Evolutionary conservation across 2,329 filamentous ascomycete genomes (phyloP), one percentile per base, ranked within the genome.

Genomic region (Verticillium dahliae): DNA sequence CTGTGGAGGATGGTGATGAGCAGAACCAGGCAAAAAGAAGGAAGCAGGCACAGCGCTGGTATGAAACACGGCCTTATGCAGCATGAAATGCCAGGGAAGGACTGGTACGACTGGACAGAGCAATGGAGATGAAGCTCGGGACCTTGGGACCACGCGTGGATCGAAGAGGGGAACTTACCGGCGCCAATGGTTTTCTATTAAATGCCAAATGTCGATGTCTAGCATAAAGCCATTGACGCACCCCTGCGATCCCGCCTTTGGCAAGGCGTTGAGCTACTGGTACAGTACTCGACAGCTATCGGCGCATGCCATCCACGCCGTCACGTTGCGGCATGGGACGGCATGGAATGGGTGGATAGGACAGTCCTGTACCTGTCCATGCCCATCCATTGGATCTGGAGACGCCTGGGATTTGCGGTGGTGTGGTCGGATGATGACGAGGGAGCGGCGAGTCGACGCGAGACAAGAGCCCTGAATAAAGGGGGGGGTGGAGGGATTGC

Each of bases 11-110:
- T 7, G 22, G n/a, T 22, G 27, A 27, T 27, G 27, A 37, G 35
- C 45, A 50, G 45, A 22, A 50, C 15, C 18, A 50, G 55, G 57
- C 27, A 59, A 60, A 61, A 39, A 22, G 58, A 60, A 62, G 62
- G 56, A 58, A 60, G 59, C 58, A 63, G 61, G 64, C 66, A 67
- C 63, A 64, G 59, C 64, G 50, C n/a, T 62, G 58, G 67, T 65
- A 62, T 65, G 65, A 65, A 63, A 61, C 62, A 63, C 59, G 58
- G 45, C 45, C 45, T 27, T 35, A 41, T 55, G 22, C 34, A 55
- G 56, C 56, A 35, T 34, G n/a, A 34, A 34, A 61, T n/a, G 27
- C 14, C 41, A 27, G n/a, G 35, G 34, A 31, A 18, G 27, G 22
- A 59, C 34, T 31, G 41, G 13, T 27, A 50, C 45, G n/a, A 50